These are phyloP conservation scores for Dioszegia crocea DNA, from an alignment of 768 basidiomycete genomes.

Conservation along the genomic window DNA sequence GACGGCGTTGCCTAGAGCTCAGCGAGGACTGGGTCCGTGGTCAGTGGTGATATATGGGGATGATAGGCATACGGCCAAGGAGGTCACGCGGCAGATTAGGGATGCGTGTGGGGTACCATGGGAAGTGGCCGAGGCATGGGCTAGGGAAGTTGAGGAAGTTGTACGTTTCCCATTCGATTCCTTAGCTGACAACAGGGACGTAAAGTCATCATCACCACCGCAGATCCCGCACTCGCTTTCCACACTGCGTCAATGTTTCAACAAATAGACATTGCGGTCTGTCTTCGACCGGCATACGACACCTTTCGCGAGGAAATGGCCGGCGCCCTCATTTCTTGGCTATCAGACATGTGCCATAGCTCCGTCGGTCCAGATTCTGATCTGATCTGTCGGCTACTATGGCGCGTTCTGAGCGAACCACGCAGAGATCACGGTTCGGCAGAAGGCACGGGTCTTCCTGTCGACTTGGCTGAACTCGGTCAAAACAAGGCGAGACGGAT, in stretches of 20 bases:
- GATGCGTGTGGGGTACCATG: constrained; percentile 37
- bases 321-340: constrained; percentile 62
- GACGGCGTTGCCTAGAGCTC: constrained; percentile 18
- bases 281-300: constrained; percentile 78
- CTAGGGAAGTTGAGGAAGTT: constrained; percentile 36
- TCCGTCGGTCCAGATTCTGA: constrained; percentile 35
- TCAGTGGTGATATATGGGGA: constrained; percentile 84
- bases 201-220: constrained; percentile 74
- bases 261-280: constrained; percentile 87
- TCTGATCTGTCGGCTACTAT: constrained; percentile 32
- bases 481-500: constrained; percentile 15
- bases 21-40: constrained; percentile 31
- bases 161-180: constrained; percentile 17
- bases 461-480: constrained; percentile 30
- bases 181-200: constrained; percentile 57
- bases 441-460: constrained; percentile 22
- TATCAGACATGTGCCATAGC: constrained; percentile 38
- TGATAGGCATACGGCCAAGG: constrained; percentile 90
- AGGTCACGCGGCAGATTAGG: constrained; percentile 58
- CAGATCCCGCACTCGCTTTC: constrained; percentile 57
- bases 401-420: constrained; percentile 22
- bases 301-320: constrained; percentile 83
- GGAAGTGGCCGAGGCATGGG: constrained; percentile 26
- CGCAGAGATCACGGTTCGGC: constrained; percentile 2
- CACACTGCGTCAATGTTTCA: constrained; percentile 73